phyloP scores from a whole-genome alignment of 2,329 filamentous ascomycete species.

The Sphaerostilbella broomeana region DNA sequence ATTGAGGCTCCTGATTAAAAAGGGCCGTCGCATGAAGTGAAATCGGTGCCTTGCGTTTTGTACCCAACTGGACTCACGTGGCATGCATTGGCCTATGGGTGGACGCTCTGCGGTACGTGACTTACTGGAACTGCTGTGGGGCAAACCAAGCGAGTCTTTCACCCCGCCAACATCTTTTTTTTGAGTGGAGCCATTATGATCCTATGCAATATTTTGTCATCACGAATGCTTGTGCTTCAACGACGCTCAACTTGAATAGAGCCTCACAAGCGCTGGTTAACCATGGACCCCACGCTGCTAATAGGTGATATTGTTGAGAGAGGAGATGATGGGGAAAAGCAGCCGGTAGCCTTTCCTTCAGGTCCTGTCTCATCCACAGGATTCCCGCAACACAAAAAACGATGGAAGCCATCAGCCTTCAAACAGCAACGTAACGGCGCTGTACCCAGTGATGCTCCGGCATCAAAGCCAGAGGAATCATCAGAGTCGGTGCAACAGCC shows the following conservation, averaged over 20 bases:
- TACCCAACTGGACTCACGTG: too few relatives aligned
- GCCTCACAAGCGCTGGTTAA: too few relatives aligned
- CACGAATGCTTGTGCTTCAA: too few relatives aligned
- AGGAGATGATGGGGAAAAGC: conserved; percentile 48
- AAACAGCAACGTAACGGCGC: conserved; percentile 48
- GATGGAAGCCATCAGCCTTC: conserved; percentile 67
- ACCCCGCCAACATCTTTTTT: conserved; percentile 7
- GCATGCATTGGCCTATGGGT: too few relatives aligned
- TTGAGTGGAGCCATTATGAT: background rate
- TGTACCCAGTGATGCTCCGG: conserved; percentile 13
- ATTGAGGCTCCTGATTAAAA: too few relatives aligned
- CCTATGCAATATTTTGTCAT: background rate
- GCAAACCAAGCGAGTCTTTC: background rate
- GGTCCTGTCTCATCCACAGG: conserved; percentile 49
- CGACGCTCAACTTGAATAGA: too few relatives aligned
- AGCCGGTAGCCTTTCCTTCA: conserved; percentile 53
- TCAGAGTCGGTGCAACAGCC: background rate
- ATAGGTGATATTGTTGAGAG: conserved; percentile 78
- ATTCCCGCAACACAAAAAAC: conserved; percentile 84
- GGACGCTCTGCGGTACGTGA: too few relatives aligned
- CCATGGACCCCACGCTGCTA: conserved; percentile 44
- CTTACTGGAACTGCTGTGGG: too few relatives aligned
- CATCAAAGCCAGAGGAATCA: background rate
- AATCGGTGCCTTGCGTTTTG: too few relatives aligned
- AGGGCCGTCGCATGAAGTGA: too few relatives aligned